Base-by-base conservation (phyloP, 2,329 filamentous ascomycete genomes). In the Diaporthe velutina region DNA sequence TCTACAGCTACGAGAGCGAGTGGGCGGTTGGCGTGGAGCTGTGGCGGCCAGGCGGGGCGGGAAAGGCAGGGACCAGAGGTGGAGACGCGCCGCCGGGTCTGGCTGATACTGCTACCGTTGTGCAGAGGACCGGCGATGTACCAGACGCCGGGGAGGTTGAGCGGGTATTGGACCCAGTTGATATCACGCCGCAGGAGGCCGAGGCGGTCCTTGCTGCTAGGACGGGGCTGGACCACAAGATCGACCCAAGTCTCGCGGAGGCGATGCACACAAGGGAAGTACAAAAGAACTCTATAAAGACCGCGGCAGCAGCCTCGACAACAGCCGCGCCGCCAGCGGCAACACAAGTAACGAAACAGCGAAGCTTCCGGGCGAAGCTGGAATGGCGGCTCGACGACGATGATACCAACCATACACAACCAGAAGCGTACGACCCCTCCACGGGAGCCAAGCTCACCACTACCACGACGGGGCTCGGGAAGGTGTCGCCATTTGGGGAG, bases 1-100 rank as follows among this genome's bases (percentile, higher is more conserved):
- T 98, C 67, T 98, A 98, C 85, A 98, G 95, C 82, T 99, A 98
- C 86, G 97, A 99, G 86, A 98, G 95, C 81, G 94, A 97, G 74
- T 93, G 98, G 88, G 93, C 95, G 35, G 90, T 98, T 33, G 97
- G 97, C 19, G 94, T 95, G 85, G 97, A 99, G 85, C 87, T 98
- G 57, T 99, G 97, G 96, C 92, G 94, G 80, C 79, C 83, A 80
- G 33, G 78, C 85, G 8, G 83, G 84, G 8, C 81, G 81, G 1
- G 83, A 83, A 42, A 78, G 79, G 9, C 79, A 82, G 42, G 68
- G 75, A 22, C 6, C 5, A 60, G 48, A 80, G 73, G 67, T 25
- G 7, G 77, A 76, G 45, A 40, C 55, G 8, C 13, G 25, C n/a
- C 38, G 25, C 19, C 22, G 7, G 61, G 3, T 12, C 28, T 6